Evolutionary conservation across 306 rosid genomes (phyloP).

Genomic region (Cucurbita pepo): DNA sequence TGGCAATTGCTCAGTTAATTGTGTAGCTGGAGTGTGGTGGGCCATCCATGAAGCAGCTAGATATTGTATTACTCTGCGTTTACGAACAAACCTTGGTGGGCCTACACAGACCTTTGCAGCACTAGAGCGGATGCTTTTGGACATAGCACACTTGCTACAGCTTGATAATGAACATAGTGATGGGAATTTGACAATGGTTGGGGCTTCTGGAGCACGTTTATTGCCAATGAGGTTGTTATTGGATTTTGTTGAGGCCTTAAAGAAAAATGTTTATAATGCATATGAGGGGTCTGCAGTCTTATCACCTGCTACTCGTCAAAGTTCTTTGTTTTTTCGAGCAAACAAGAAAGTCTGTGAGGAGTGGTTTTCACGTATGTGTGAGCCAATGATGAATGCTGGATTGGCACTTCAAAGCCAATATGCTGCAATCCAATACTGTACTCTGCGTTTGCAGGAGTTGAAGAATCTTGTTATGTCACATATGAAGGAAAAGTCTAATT

Average conservation of each 20-base stretch:
- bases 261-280: slow-evolving; percentile 91
- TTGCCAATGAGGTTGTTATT: slow-evolving; percentile 81
- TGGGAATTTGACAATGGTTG: slow-evolving; percentile 84
- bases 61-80: slow-evolving; percentile 70
- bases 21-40: slow-evolving; percentile 94
- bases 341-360: slow-evolving; percentile 95
- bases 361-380: slow-evolving; percentile 98
- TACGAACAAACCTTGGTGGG: slow-evolving; percentile 93
- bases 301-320: slow-evolving; percentile 59
- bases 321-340: slow-evolving; percentile 87
- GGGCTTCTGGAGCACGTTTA: slow-evolving; percentile 87
- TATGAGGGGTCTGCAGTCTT: slow-evolving; percentile 84
- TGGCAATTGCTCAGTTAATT: slow-evolving; percentile 58
- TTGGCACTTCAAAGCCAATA: slow-evolving; percentile 80
- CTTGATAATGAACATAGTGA: slow-evolving; percentile 79
- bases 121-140: slow-evolving; percentile 89
- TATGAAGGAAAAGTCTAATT: slow-evolving; percentile 65
- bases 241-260: slow-evolving; percentile 83
- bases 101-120: slow-evolving; percentile 97
- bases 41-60: slow-evolving; percentile 89
- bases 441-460: slow-evolving; percentile 72
- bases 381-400: slow-evolving; percentile 97
- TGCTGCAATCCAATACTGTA: slow-evolving; percentile 76
- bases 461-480: slow-evolving; percentile 41
- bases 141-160: slow-evolving; percentile 65